Conservation (phyloP, 2,329 filamentous ascomycete species). For the Diaporthe batatas region DNA sequence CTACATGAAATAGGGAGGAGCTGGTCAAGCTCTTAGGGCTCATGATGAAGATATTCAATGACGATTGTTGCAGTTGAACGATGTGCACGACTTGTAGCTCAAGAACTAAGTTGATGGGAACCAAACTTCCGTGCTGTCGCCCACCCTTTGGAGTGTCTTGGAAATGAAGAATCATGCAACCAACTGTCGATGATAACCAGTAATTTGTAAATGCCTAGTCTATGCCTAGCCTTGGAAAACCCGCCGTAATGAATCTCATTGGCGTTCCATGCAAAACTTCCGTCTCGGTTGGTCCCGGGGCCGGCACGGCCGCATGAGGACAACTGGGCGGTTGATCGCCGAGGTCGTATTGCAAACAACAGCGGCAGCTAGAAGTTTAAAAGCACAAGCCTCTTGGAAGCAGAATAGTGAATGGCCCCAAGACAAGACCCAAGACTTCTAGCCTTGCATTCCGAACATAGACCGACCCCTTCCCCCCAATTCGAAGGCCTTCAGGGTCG, state of each 20-base stretch:
- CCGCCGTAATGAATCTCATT: neutral
- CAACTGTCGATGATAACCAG: constrained; percentile 12
- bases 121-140: neutral
- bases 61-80: constrained; percentile 3
- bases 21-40: neutral
- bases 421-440: constrained; percentile 20
- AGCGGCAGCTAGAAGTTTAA: constrained; percentile 6
- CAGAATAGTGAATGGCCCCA: neutral
- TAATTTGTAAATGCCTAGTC: constrained; percentile 9
- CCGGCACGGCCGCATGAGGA: constrained; percentile 2
- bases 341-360: neutral
- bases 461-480: neutral
- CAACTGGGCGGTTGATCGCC: neutral
- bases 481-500: neutral
- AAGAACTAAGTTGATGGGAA: neutral
- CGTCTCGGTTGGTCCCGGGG: constrained; percentile 19
- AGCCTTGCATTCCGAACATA: constrained; percentile 11
- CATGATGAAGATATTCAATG: neutral
- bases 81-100: neutral
- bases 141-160: neutral
- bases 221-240: constrained; percentile 18
- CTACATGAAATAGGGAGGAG: neutral
- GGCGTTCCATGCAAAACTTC: neutral
- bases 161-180: constrained; percentile 2
- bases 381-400: constrained; percentile 5